Percentiles rank a stretch among this genome's conserved stretches.
These are phyloP conservation scores for Pythium aquatile DNA, from an alignment of 352 stramenopile genomes.

Conservation along the genomic window DNA sequence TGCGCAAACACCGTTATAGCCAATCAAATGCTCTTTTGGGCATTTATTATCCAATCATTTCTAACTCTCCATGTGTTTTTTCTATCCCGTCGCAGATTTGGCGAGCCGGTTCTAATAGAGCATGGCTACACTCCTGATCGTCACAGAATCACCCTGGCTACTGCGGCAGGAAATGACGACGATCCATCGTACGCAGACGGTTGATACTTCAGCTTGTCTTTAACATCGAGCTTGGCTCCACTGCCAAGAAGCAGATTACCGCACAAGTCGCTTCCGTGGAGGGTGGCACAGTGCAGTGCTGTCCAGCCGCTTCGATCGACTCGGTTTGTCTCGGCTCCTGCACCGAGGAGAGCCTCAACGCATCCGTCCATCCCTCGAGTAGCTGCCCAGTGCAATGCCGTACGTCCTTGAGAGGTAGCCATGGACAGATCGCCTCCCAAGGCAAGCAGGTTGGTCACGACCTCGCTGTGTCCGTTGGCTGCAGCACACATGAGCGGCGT, in stretches of 20 bases:
- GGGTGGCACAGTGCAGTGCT: constrained; percentile 50
- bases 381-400: constrained; percentile 66
- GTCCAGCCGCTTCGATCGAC: constrained; percentile 57
- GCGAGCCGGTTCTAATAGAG: constrained; percentile 21
- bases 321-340: constrained; percentile 32
- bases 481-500: constrained; percentile 58
- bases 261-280: constrained; percentile 47
- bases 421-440: constrained; percentile 39
- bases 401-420: constrained; percentile 45
- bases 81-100: neutral
- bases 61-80: neutral
- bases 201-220: constrained; percentile 45
- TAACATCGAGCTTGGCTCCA: constrained; percentile 26
- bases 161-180: neutral
- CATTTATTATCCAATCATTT: neutral
- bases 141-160: neutral
- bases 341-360: constrained; percentile 32
- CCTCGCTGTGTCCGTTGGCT: constrained; percentile 45
- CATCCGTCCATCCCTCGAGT: constrained; percentile 43
- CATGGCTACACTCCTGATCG: constrained; percentile 26
- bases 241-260: constrained; percentile 34
- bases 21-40: constrained; percentile 11
- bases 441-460: constrained; percentile 40
- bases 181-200: constrained; percentile 19
- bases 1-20: constrained; percentile 43